Base-by-base conservation (phyloP, 2,329 filamentous ascomycete genomes). In the Sclerotiophoma versabilis region DNA sequence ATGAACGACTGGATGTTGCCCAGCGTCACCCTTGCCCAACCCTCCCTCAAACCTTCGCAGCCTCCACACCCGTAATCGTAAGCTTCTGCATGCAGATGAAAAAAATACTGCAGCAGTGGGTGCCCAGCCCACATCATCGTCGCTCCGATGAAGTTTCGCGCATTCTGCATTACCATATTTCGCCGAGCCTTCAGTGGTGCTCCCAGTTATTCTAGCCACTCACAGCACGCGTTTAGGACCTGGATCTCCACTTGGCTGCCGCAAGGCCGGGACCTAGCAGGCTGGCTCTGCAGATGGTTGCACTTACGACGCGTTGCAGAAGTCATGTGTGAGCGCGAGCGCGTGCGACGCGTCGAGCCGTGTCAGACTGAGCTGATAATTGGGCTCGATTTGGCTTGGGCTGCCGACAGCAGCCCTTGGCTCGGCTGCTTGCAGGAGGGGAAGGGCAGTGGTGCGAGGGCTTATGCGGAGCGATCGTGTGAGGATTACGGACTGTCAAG, bases 251-350 rank as follows among this genome's bases (percentile, higher is more conserved):
- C 55, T 57, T 54, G 49, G 42, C 32, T 19, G 54, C 59, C 41
- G 57, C 57, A 49, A 46, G 52, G 45, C 46, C 57, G 53, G 50
- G 25, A 49, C 38, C 38, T 55, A 49, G 50, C 37, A 41, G 20
- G n/a, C 14, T 42, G 30, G 36, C 23, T 34, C 43, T 43, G 42
- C 34, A 47, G 22, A 4, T 20, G 10, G 38, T 45, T 34, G 51
- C 51, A 45, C 39, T 49, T 59, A 54, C 53, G 58, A 56, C 62
- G 63, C 63, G 63, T 63, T 17, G 33, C 14, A 20, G 9, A 32
- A 33, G 55, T 63, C 61, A 64, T 53, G 50, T 64, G 63, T 20
- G 30, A 39, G 41, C 61, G 63, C 58, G 63, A 43, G 59, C 63
- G 63, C 63, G 63, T 62, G 60, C 56, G 57, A 63, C 60, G 63